Evolutionary conservation across 768 basidiomycete genomes (phyloP), one percentile per base, ranked within the genome.

Genomic region (Psilocybe azurescens): DNA sequence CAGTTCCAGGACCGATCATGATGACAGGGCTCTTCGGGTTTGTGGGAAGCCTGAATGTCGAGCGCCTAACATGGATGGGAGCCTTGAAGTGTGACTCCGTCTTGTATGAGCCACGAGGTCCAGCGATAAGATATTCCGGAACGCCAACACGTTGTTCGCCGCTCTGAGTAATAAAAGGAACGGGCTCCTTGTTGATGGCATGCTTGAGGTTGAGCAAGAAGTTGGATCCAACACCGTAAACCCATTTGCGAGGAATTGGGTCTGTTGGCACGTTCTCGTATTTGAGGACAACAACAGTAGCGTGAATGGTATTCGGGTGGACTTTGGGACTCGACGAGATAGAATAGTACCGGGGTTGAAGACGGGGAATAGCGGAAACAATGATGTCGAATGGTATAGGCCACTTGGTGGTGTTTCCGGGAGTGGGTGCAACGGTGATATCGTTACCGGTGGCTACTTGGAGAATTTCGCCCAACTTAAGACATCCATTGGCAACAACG

Each of bases 1-100:
- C 95, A 60, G 96, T 99, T 56, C 97, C 97, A 63, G 97, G 97
- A 46, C 97, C 97, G 73, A 99, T 87, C 97, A 99, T 99, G 77
- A 99, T 94, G 54, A 99, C 91, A 1, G 97, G 97, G 62, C 93
- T 97, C 83, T 97, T 98, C 38, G 97, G 97, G 74, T 95, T 95
- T 16, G 97, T 99, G 8, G 97, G 97, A 53, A 99, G 80, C 54
- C 97, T 84, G 88, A 99, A 99, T 2, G 97, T 99, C 14, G 95
- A 97, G 52, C 97, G 87, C 58, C 97, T 86, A 62, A 99, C 94
- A 70, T 99, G 97, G 56, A 99, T 83, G 8, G 97, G 97, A 0
- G 92, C 87, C 75, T 93, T 93, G 81, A 89, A 95, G 29, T 87
- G 75, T 6, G 79, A 81, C 16, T 88, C 89, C 46, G 79, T 81